A percentile compares a stretch with the other conserved stretches of the same genome.
Evolutionary conservation across 2,329 filamentous ascomycete genomes (phyloP).

Genomic region (Thyridium curvatum): DNA sequence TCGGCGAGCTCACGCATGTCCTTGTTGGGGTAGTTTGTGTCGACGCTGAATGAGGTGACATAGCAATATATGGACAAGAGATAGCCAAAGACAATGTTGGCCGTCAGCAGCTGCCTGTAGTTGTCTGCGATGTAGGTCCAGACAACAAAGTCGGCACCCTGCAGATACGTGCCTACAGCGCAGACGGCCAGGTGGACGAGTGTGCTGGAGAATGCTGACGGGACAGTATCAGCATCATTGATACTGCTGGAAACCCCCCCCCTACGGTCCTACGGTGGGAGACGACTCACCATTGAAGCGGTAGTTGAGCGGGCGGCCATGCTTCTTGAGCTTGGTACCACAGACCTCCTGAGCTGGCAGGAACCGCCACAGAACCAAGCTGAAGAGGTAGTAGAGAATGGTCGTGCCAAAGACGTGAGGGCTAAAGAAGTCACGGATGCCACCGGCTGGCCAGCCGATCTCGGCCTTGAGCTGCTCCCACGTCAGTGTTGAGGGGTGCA

Average conservation of each 20-base stretch:
- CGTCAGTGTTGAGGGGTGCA: conserved; percentile 35
- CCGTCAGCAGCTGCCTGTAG: conserved; percentile 74
- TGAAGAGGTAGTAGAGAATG: conserved; percentile 61
- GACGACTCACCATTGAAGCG: conserved; percentile 60
- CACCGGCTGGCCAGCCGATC: conserved; percentile 30
- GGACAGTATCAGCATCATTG: neutral
- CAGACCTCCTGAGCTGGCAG: conserved; percentile 66
- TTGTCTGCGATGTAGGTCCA: conserved; percentile 90
- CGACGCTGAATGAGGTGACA: conserved; percentile 66
- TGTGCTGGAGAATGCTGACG: conserved; percentile 62
- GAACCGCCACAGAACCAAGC: conserved; percentile 64
- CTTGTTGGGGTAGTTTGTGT: conserved; percentile 54
- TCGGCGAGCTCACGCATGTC: conserved; percentile 68
- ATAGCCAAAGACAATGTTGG: conserved; percentile 69
- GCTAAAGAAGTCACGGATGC: too few species aligned
- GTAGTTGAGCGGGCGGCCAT: conserved; percentile 67
- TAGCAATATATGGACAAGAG: conserved; percentile 69
- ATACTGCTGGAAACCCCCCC: neutral
- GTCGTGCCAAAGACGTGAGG: too few species aligned
- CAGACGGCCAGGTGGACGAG: conserved; percentile 60
- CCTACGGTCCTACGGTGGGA: neutral
- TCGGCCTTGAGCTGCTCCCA: conserved; percentile 38
- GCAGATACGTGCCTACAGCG: conserved; percentile 62
- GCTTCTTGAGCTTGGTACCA: conserved; percentile 57
- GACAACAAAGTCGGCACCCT: conserved; percentile 71